Evolutionary conservation across 2,329 filamentous ascomycete genomes (phyloP).

Genomic region (Mariannaea elegans): DNA sequence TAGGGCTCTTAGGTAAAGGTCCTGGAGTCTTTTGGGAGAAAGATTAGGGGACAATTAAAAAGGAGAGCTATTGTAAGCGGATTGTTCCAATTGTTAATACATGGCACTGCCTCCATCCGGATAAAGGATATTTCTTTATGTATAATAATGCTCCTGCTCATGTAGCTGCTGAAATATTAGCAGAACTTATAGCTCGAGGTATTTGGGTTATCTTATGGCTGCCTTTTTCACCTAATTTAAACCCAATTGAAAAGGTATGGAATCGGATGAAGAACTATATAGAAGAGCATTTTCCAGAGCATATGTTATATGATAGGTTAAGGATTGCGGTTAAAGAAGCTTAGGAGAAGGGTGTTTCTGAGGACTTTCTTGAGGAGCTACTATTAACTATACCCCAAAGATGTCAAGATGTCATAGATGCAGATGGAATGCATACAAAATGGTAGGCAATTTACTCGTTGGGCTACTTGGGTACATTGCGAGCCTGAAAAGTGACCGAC

Average conservation of each 20-base stretch:
- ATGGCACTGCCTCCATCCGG: not conserved
- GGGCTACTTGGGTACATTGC: no score
- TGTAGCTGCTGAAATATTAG: not conserved
- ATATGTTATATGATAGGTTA: not conserved
- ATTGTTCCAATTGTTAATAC: not conserved
- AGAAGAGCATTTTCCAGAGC: conserved; percentile 1
- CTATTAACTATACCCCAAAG: not conserved
- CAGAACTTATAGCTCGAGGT: not conserved
- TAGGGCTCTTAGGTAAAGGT: not conserved
- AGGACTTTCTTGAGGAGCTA: not conserved
- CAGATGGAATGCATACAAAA: not conserved
- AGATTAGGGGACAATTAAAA: not conserved
- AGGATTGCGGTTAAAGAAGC: conserved; percentile 1
- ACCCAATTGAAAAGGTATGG: not conserved
- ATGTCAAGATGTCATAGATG: not conserved
- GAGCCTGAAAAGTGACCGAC: no score
- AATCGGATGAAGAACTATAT: conserved; percentile 3
- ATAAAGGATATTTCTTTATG: no score
- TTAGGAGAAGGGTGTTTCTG: not conserved
- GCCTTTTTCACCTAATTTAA: not conserved
- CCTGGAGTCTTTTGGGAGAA: not conserved
- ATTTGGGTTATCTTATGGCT: not conserved
- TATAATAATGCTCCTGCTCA: conserved; percentile 1
- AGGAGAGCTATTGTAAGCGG: not conserved
- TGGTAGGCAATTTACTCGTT: not conserved